Percentiles rank a stretch among this genome's conserved stretches.
Conservation (phyloP, 352 stramenopile genomes). For the Globisporangium okanoganense region DNA sequence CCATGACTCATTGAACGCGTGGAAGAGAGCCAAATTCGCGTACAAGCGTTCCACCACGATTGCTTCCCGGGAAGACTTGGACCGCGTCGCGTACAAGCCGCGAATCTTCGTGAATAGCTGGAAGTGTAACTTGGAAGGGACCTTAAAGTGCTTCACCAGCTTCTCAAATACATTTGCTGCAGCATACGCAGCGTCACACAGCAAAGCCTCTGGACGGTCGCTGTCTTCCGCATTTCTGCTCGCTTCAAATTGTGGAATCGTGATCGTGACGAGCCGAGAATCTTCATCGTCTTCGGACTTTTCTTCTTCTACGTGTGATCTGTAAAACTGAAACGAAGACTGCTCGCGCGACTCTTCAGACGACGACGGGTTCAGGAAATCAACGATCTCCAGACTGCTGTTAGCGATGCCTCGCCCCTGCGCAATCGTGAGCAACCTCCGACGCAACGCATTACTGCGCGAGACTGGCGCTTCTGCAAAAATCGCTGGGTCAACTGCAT, state of each 20-base stretch:
- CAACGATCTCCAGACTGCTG: conserved; percentile 62
- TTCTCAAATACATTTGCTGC: conserved; percentile 44
- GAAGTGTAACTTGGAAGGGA: conserved; percentile 72
- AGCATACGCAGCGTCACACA: conserved; percentile 18
- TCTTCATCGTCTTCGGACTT: conserved; percentile 15
- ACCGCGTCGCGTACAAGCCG: conserved; percentile 31
- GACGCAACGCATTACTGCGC: conserved; percentile 40
- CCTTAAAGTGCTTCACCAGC: conserved; percentile 45
- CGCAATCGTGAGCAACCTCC: conserved; percentile 49
- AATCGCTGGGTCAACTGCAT: conserved; percentile 48
- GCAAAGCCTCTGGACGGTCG: conserved; percentile 17
- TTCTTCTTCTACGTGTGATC: conserved; percentile 16
- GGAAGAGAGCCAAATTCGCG: conserved; percentile 70
- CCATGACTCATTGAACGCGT: conserved; percentile 65
- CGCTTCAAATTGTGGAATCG: conserved; percentile 20
- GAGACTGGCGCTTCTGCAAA: conserved; percentile 36
- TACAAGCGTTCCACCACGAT: conserved; percentile 66
- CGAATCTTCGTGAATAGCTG: conserved; percentile 66
- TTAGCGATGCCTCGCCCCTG: conserved; percentile 39
- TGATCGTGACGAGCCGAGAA: conserved; percentile 34
- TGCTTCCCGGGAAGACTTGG: conserved; percentile 33
- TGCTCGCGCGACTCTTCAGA: conserved; percentile 13
- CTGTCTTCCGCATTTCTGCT: conserved; percentile 16
- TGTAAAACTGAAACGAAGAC: conserved; percentile 70
- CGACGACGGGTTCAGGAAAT: conserved; percentile 33